Evolutionary conservation across 2,329 filamentous ascomycete genomes (phyloP).

Genomic region (Macroventuria anomochaeta): DNA sequence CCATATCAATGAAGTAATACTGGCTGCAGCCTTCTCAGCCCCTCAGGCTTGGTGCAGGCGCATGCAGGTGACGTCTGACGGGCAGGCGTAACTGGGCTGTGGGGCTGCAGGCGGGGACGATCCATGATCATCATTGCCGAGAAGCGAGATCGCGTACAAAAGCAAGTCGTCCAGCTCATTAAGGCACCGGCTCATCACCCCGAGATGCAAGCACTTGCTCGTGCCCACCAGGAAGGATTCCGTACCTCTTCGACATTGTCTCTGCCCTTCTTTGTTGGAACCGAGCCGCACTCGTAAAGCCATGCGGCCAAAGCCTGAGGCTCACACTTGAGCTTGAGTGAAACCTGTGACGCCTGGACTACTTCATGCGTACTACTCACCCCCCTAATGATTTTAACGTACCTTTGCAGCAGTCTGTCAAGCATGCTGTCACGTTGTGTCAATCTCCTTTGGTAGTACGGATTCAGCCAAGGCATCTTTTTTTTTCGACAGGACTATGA

Average conservation of each 20-base stretch:
- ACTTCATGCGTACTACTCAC: slow-evolving; percentile 3
- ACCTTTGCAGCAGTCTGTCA: background rate
- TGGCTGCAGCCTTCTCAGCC: slow-evolving; percentile 24
- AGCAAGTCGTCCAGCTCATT: background rate
- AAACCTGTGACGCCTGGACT: slow-evolving; percentile 3
- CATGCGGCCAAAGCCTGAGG: background rate
- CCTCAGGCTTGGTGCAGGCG: slow-evolving; percentile 18
- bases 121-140: slow-evolving; percentile 16
- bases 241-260: background rate
- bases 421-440: background rate
- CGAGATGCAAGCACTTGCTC: background rate
- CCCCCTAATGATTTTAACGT: background rate
- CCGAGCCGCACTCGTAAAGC: background rate
- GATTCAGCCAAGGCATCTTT: background rate
- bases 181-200: background rate
- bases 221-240: background rate
- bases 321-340: background rate
- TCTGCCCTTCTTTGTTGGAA: background rate
- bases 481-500: background rate
- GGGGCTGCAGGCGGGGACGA: slow-evolving; percentile 18
- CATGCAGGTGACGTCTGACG: slow-evolving; percentile 25
- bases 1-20: slow-evolving; percentile 25
- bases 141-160: slow-evolving; percentile 16
- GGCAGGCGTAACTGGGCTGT: slow-evolving; percentile 16
- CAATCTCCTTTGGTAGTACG: background rate